These are phyloP conservation scores for Colletotrichum sp. DNA, from an alignment of 2,329 filamentous ascomycete genomes.

Conservation along the genomic window DNA sequence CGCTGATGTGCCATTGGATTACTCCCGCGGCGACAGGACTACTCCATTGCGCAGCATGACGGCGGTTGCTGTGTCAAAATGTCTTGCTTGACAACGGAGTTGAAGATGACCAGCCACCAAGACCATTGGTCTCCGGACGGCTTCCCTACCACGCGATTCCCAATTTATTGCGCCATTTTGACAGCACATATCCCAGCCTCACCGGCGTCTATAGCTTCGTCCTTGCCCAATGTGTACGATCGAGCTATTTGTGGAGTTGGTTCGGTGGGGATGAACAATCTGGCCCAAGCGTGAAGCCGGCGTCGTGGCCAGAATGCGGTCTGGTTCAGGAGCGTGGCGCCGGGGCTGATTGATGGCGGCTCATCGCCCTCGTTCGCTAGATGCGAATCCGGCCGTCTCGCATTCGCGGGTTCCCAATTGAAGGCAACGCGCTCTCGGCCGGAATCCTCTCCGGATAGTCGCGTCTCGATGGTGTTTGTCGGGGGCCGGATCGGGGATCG, in stretches of 20 bases:
- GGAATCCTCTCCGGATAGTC: not conserved
- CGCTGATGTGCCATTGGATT: not conserved
- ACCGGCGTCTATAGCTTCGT: not conserved
- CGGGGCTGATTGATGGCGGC: not conserved
- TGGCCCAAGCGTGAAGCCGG: not conserved
- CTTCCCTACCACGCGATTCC: not conserved
- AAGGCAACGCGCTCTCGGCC: not conserved
- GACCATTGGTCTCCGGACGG: not conserved
- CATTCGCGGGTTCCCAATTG: not conserved
- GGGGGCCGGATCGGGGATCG: not conserved
- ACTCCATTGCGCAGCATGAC: not conserved
- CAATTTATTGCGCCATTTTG: not conserved
- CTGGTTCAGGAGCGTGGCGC: not conserved
- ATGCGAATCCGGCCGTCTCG: not conserved
- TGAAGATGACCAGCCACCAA: not conserved
- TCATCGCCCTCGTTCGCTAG: not conserved
- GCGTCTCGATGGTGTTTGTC: not conserved
- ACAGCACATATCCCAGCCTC: not conserved
- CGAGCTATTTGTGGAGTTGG: not conserved
- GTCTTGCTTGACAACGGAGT: not conserved
- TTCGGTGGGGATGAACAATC: not conserved
- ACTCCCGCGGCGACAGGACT: not conserved
- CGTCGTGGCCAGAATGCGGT: not conserved
- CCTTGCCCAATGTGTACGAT: not conserved
- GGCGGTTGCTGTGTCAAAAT: not conserved